A percentile compares a stretch with the other conserved stretches of the same genome.
Conservation (phyloP, 441 rosid species). For the Eugenia klotzschiana region DNA sequence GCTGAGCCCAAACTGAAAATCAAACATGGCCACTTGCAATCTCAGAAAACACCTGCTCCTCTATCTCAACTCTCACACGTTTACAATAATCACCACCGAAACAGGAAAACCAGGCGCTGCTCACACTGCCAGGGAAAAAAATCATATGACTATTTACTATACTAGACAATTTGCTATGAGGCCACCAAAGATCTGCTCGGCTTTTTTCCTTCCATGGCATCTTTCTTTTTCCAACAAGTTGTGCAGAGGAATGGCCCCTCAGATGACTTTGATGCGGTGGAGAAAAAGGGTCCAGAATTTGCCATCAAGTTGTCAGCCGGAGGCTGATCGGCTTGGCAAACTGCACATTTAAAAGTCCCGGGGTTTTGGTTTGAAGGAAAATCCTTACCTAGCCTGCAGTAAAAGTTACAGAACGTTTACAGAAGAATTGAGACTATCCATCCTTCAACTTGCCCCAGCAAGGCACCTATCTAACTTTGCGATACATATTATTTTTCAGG, state of each 20-base stretch:
- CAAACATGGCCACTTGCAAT: slow-evolving; percentile 12
- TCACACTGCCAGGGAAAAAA: slow-evolving; percentile 32
- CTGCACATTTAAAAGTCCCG: slow-evolving; percentile 74
- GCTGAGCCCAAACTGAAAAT: slow-evolving; percentile 22
- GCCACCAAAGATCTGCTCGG: slow-evolving; percentile 37
- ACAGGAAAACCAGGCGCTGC: slow-evolving; percentile 21
- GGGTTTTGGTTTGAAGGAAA: slow-evolving; percentile 29
- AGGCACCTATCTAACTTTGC: not conserved
- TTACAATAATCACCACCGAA: slow-evolving; percentile 20
- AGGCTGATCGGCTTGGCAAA: slow-evolving; percentile 83
- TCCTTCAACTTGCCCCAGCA: not conserved
- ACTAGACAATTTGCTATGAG: slow-evolving; percentile 21
- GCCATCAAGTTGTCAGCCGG: slow-evolving; percentile 37
- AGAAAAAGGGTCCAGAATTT: slow-evolving; percentile 43
- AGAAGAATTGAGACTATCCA: not conserved
- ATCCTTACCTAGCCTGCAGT: slow-evolving; percentile 77
- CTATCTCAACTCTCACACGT: slow-evolving; percentile 31
- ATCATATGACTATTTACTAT: slow-evolving; percentile 29
- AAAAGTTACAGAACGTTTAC: not conserved
- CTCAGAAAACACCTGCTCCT: slow-evolving; percentile 20
- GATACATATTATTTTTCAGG: not conserved
- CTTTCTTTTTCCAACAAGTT: slow-evolving; percentile 74
- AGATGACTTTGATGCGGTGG: slow-evolving; percentile 66
- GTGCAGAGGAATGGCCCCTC: slow-evolving; percentile 90
- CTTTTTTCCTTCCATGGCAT: slow-evolving; percentile 97